Base-by-base conservation (phyloP, 2,329 filamentous ascomycete species). In the Alternaria hordeiaustralica region DNA sequence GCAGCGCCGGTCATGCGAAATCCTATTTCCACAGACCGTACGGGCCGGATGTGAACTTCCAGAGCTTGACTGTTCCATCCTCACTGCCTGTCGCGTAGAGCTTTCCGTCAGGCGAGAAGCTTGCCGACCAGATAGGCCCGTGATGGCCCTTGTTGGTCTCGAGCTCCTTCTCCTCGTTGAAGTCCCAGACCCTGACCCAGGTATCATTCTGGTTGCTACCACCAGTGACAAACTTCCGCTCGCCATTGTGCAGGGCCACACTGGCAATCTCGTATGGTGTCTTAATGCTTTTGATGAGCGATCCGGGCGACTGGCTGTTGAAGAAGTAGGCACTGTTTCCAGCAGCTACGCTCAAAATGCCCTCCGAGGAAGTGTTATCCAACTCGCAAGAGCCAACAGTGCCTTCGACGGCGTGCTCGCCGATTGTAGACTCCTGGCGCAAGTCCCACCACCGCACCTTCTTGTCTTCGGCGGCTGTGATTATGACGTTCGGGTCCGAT, bases 71-170 rank as follows among this genome's bases (percentile, higher is more conserved):
- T 0, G 96, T 99, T 44, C 96, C 96, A 75, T 99, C 96, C 78
- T 99, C 96, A 53, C 94, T 97, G 28, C 93, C 96, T 2, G 96
- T 99, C 2, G 94, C 96, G 77, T 98, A 99, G 8, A 99, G 84
- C 78, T 97, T 97, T 50, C 94, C 94, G 75, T 99, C 96, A 0
- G 96, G 96, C 0, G 94, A 96, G 81, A 97, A 99, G 60, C 91
- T 91, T 63, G 96, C 90, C 6, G 94, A 97, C 96, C 96, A 99
- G 66, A 99, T 96, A 2, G 95, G 95, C 2, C 96, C 96, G 75
- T 99, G 96, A 72, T 99, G 96, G 23, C 96, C 96, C 82, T 97
- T 97, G 83, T 97, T 93, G 12, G 95, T 91, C 78, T 98, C 96
- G 46, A 97, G 83, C 79, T 97, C 94, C 69, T 87, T 86, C 71